phyloP scores from a whole-genome alignment of 805 yeast genomes.

The Candida sphagnicola region DNA sequence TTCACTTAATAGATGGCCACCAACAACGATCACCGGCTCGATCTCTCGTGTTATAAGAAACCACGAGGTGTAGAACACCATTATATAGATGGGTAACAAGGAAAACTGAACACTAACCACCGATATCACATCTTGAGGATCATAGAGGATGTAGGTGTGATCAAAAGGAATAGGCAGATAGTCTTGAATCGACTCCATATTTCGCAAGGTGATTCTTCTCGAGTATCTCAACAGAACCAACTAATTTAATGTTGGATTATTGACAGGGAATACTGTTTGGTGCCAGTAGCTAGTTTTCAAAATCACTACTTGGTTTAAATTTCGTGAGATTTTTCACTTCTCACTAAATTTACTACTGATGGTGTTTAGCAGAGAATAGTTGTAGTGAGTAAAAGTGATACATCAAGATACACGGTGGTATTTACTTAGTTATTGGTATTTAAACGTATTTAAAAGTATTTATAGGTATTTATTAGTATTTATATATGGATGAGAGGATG shows the following conservation, averaged over 20 bases:
- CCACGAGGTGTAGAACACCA: slow-evolving; percentile 81
- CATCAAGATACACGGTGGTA: too few relatives aligned
- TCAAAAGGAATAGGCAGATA: slow-evolving; percentile 62
- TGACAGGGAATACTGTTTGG: too few relatives aligned
- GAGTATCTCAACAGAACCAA: too few relatives aligned
- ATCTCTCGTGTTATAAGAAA: slow-evolving; percentile 77
- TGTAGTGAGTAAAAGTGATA: too few relatives aligned
- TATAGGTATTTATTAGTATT: background rate
- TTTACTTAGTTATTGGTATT: background rate
- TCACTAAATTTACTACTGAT: too few relatives aligned
- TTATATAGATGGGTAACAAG: slow-evolving; percentile 71
- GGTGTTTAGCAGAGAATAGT: too few relatives aligned
- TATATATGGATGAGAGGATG: slow-evolving; percentile 9
- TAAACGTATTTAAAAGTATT: background rate
- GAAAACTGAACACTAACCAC: slow-evolving; percentile 67
- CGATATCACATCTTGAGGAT: slow-evolving; percentile 60
- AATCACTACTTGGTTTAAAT: too few relatives aligned
- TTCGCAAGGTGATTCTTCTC: too few relatives aligned
- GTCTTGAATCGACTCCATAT: background rate
- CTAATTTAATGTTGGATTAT: too few relatives aligned
- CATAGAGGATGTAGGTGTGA: slow-evolving; percentile 79
- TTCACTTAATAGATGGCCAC: slow-evolving; percentile 83
- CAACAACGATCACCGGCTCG: slow-evolving; percentile 78
- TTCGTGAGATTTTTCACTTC: too few relatives aligned
- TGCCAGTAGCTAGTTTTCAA: too few relatives aligned